Evolutionary conservation across 495 filamentous ascomycete species (phyloP), one percentile per base, ranked within the genome.

Genomic region (Podospora sp.): DNA sequence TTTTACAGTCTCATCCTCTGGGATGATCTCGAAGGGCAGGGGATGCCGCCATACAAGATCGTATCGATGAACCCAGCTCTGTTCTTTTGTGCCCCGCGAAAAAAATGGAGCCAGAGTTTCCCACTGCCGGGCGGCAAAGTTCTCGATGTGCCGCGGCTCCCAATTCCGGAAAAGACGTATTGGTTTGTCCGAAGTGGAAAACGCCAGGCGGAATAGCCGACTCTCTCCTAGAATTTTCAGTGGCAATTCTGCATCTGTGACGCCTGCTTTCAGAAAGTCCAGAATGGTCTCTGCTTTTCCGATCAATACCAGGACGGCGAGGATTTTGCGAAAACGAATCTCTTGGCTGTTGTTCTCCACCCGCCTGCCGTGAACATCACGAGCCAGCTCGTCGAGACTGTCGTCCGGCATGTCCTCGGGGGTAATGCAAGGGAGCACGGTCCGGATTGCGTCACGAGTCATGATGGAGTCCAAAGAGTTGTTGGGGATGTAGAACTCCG

Each of bases 301-400:
- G 16, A 63, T 63, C 40, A 63, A 20, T 0, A 63, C 5, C 1
- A 63, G 46, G 51, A 63, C 20, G 24, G 61, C 61, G 6, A 63
- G 21, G 46, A 63, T 52, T 6, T 63, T 63, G 21, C 46, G 46
- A 24, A 29, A 63, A 33, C n/a, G 29, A 33, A 3, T 33, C 14
- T 14, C 5, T 11, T 1, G 61, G 51, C 2, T 49, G 14, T 11
- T 14, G 8, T 3, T 26, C 2, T 1, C 14, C 40, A 14, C 33
- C 33, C 12, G 5, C 12, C 33, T 36, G 36, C 33, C 35, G 18
- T 11, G 18, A 51, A 40, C 51, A 40, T 51, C 36, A n/a, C 51
- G 60, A 3, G 35, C 21, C 14, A 40, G 50, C 11, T 16, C 35
- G 24, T 62, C 46, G 22, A 22, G 33, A 6, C 0, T 16, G 46